phyloP scores from a whole-genome alignment of 805 yeast genomes.

The Lachancea kluyveri region DNA sequence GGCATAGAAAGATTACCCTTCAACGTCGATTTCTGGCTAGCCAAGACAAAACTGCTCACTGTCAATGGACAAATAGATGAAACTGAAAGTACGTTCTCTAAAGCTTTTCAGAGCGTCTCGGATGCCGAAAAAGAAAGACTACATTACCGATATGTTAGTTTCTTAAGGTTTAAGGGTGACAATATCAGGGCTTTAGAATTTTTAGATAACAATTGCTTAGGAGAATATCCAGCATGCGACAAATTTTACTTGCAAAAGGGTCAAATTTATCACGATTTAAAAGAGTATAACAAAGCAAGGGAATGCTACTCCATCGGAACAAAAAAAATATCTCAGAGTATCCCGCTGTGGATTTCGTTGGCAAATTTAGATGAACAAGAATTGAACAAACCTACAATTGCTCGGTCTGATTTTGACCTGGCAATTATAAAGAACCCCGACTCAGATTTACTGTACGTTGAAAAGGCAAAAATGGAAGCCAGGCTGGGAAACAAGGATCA shows the following conservation, averaged over 20 bases:
- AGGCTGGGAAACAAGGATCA: constrained; percentile 41
- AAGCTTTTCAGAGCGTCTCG: constrained; percentile 33
- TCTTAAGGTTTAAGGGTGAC: constrained; percentile 38
- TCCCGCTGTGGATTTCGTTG: constrained; percentile 49
- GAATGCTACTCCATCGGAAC: constrained; percentile 45
- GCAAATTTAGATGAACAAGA: constrained; percentile 41
- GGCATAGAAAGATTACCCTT: constrained; percentile 41
- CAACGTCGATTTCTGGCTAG: constrained; percentile 59
- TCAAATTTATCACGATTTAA: constrained; percentile 39
- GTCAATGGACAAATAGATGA: constrained; percentile 28
- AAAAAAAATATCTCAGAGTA: constrained; percentile 37
- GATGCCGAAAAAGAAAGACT: constrained; percentile 37
- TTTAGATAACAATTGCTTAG: constrained; percentile 40
- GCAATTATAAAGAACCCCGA: constrained; percentile 49
- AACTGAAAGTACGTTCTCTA: constrained; percentile 34
- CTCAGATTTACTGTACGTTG: constrained; percentile 50
- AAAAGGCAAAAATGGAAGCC: constrained; percentile 53
- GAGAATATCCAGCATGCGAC: constrained; percentile 40
- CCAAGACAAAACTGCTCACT: constrained; percentile 60
- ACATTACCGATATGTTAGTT: constrained; percentile 56
- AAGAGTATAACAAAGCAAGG: constrained; percentile 37
- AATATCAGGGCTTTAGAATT: constrained; percentile 35
- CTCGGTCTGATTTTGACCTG: constrained; percentile 67
- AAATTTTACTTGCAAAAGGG: constrained; percentile 60
- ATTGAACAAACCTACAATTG: constrained; percentile 42